Base-by-base conservation (phyloP, 192 early-diverging fungal species). In the Coemansia sp. region DNA sequence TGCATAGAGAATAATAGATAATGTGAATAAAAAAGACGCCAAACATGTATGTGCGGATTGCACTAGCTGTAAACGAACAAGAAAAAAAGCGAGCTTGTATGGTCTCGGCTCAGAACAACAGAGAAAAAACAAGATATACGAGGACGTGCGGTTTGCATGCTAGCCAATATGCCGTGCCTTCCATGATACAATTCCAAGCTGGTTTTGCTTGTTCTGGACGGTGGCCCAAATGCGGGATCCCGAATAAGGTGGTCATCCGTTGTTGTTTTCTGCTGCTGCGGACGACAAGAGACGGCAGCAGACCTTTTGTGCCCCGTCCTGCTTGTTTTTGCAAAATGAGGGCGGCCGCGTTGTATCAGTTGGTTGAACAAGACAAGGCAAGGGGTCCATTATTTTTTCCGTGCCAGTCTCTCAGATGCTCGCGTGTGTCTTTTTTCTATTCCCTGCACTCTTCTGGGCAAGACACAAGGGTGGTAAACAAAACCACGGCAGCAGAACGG, bases 81-180 rank as follows among this genome's bases (percentile, higher is more conserved):
- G 42, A 16, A 11, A 38, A 38, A 38, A 45, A 16, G 42, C 14
- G 10, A 16, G 42, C 4, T 12, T 38, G 36, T 38, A 16, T 45
- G 42, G 42, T 45, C 42, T 45, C 42, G 14, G 42, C 42, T 16
- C 42, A 45, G 0, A 12, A 45, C 42, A 45, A 45, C 22, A 1
- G 14, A 45, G 14, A 45, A 45, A 45, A 45, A 5, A 45, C 17
- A 45, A 3, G 11, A 0, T 8, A 4, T 45, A 16, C 42, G 3
- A 0, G 10, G 42, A 45, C 30, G 29, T 18, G 52, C 52, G 29
- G 52, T 55, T 14, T 55, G 30, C 52, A 55, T 55, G 25, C 11
- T 29, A 55, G 52, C 28, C 29, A 55, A 55, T 55, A 55, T 55
- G 52, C 52, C 52, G 31, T 55, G 52, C 52, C 52, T 55, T 55